Evolutionary conservation across 2,329 filamentous ascomycete genomes (phyloP), one percentile per base, ranked within the genome.

Genomic region (Aotearoamyces nothofagi): DNA sequence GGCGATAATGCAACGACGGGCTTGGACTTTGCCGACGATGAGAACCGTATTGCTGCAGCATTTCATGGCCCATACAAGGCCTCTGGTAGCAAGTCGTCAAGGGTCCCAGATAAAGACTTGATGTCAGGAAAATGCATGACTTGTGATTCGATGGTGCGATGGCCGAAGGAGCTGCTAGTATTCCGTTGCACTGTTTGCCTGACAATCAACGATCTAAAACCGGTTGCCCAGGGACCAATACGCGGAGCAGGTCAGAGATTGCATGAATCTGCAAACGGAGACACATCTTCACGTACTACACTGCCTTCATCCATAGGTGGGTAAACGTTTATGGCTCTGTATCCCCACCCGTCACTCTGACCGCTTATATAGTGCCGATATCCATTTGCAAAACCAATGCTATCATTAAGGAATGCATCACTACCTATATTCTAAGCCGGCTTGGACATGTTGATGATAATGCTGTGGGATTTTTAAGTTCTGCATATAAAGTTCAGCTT

Each of bases 141-240:
- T 17, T 93, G 84, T 51, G 79, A 77, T 43, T 78, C 78, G 31
- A 69, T 74, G 32, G 76, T 92, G 39, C 67, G 78, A 32, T 92
- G 83, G 76, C 82, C 82, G 2, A 69, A 65, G 36, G 69, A 76
- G 30, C 55, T 84, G 36, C 67, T 67, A 19, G 68, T 77, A 20
- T 92, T 90, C 52, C 69, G 82, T 41, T 93, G 84, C 51, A 78
- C 79, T 23, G 77, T 81, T 31, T 93, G 84, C 51, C 58, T 80
- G 43, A 90, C 79, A 11, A 73, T 93, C 47, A 92, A 92, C 47
- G 83, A 92, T 47, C 52, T 92, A 29, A 61, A 66, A 34, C 62
- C 63, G 23, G 33, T 50, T 36, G 20, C 32, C 7, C 24, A 43
- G 27, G 42, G 43, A 34, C 43, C 37, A 22, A 43, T 34, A 35